A percentile compares a stretch with the other conserved stretches of the same genome.
These are phyloP conservation scores for Cinnamomum micranthum DNA, from an alignment of 164 flowering plant species.

Conservation along the genomic window DNA sequence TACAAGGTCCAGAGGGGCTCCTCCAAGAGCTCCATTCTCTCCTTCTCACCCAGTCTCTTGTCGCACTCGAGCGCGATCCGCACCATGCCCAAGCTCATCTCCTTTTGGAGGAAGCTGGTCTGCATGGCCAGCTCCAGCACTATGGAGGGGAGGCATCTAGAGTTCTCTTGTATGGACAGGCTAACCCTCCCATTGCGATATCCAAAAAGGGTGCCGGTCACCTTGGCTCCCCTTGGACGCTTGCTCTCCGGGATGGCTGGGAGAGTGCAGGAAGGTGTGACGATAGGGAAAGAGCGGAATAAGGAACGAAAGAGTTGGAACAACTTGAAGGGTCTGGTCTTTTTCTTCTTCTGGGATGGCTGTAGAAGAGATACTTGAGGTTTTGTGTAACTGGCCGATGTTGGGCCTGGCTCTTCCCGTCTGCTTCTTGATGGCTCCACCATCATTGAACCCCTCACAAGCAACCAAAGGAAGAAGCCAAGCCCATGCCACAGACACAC, in stretches of 20 bases:
- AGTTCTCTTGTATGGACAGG: slow-evolving; percentile 58
- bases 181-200: slow-evolving; percentile 59
- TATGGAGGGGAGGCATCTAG: slow-evolving; percentile 46
- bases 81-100: slow-evolving; percentile 63
- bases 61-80: slow-evolving; percentile 79
- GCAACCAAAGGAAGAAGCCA: slow-evolving; percentile 17
- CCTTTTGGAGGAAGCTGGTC: slow-evolving; percentile 54
- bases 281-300: slow-evolving; percentile 67
- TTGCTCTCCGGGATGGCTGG: slow-evolving; percentile 26
- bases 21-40: slow-evolving; percentile 44
- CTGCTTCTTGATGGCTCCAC: slow-evolving; percentile 21
- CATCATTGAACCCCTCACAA: slow-evolving; percentile 17
- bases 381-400: too few species aligned
- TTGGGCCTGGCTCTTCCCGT: neutral
- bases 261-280: slow-evolving; percentile 56
- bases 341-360: slow-evolving; percentile 40
- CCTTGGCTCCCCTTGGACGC: slow-evolving; percentile 13
- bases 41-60: slow-evolving; percentile 40
- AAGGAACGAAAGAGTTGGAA: slow-evolving; percentile 55
- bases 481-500: too few species aligned
- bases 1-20: slow-evolving; percentile 83
- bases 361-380: slow-evolving; percentile 33
- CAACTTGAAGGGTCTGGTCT: slow-evolving; percentile 29
- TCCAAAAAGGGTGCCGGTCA: slow-evolving; percentile 84
- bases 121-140: slow-evolving; percentile 68